Percentiles rank a stretch among this genome's conserved stretches.
Evolutionary conservation across 768 basidiomycete genomes (phyloP).

Genomic region (Thelephora ganbajun): DNA sequence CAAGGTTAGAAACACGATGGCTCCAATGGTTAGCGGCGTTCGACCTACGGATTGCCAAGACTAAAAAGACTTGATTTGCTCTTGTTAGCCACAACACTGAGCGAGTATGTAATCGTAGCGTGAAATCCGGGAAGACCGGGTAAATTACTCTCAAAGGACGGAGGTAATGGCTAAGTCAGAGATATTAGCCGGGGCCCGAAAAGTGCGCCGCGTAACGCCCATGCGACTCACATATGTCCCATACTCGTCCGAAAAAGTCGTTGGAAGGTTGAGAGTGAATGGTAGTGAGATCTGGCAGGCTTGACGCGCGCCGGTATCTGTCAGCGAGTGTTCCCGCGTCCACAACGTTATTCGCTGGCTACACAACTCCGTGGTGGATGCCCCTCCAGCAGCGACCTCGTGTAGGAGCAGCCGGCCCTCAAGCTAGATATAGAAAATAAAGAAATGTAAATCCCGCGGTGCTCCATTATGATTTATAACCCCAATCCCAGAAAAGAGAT

Average conservation of each 20-base stretch:
- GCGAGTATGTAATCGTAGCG: conserved; percentile 49
- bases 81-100: conserved; percentile 38
- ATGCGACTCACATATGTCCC: conserved; percentile 38
- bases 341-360: conserved; percentile 41
- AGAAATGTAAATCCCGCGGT: neutral
- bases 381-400: conserved; percentile 58
- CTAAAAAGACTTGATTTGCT: conserved; percentile 37
- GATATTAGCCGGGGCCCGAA: conserved; percentile 4
- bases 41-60: conserved; percentile 37
- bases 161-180: conserved; percentile 44
- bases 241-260: conserved; percentile 39
- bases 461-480: no score
- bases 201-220: neutral
- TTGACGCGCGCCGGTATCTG: neutral
- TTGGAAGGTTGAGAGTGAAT: conserved; percentile 46
- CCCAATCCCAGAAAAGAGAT: neutral
- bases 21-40: neutral
- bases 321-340: conserved; percentile 29
- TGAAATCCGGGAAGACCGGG: conserved; percentile 61
- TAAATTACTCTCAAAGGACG: conserved; percentile 53
- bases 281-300: conserved; percentile 38
- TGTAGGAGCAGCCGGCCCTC: conserved; percentile 45
- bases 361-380: conserved; percentile 35
- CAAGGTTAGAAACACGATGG: neutral
- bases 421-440: conserved; percentile 25